These are phyloP conservation scores for Novymonas esmeraldas DNA, from an alignment of 208 protist genomes.

Conservation along the genomic window DNA sequence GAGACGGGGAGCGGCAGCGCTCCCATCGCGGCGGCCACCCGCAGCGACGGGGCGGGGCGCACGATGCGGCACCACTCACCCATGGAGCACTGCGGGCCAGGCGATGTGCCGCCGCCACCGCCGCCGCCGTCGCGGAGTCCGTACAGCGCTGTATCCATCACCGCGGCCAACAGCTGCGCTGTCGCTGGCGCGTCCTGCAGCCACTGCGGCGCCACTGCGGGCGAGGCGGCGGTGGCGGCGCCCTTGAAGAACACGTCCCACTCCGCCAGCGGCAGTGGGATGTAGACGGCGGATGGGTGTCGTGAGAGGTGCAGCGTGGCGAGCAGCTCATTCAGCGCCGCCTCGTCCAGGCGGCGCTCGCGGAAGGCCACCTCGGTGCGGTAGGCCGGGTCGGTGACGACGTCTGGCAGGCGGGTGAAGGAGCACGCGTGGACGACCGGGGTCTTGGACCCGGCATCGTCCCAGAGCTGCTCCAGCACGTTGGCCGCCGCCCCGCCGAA, in stretches of 20 bases:
- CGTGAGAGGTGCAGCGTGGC: conserved; percentile 60
- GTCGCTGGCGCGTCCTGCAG: conserved; percentile 74
- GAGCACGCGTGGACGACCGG: conserved; percentile 46
- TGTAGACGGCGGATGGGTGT: conserved; percentile 56
- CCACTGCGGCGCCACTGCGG: conserved; percentile 33
- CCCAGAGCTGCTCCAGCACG: conserved; percentile 67
- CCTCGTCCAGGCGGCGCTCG: conserved; percentile 59
- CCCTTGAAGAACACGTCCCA: conserved; percentile 61
- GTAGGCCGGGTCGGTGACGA: conserved; percentile 23
- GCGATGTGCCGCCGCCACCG: conserved; percentile 4
- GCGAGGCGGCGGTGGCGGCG: background rate
- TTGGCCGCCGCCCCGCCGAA: conserved; percentile 77
- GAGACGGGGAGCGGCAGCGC: conserved; percentile 56
- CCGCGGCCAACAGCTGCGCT: conserved; percentile 74
- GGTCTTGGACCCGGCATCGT: conserved; percentile 67
- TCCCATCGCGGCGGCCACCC: conserved; percentile 59
- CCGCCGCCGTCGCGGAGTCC: conserved; percentile 60
- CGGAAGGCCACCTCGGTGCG: conserved; percentile 47
- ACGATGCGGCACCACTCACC: conserved; percentile 71
- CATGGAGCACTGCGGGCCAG: conserved; percentile 65
- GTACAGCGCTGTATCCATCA: conserved; percentile 75
- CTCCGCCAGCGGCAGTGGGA: conserved; percentile 61
- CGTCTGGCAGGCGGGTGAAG: conserved; percentile 55
- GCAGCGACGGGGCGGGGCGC: conserved; percentile 56
- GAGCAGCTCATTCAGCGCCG: conserved; percentile 71